Evolutionary conservation across 2,329 filamentous ascomycete species (phyloP).

Genomic region (Alternaria sp.): DNA sequence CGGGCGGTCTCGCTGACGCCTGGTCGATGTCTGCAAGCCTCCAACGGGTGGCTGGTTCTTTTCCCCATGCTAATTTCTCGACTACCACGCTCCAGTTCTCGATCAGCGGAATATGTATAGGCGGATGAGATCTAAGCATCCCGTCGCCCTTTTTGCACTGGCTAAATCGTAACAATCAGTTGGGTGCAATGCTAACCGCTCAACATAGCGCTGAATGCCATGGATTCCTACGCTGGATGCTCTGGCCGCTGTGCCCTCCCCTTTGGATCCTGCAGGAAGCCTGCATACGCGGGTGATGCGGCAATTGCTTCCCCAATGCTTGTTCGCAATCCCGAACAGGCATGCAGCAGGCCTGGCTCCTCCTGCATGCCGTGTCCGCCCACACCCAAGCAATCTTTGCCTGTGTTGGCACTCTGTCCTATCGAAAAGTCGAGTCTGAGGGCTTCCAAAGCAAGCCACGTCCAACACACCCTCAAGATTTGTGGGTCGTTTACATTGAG

Average conservation of each 20-base stretch:
- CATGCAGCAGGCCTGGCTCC: slow-evolving; percentile 12
- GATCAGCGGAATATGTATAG: not conserved
- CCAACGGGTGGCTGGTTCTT: slow-evolving; percentile 11
- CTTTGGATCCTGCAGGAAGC: not conserved
- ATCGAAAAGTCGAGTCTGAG: slow-evolving; percentile 6
- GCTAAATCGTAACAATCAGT: slow-evolving; percentile 15
- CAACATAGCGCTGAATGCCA: not conserved
- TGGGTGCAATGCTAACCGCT: slow-evolving; percentile 4
- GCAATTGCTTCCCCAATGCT: slow-evolving; percentile 16
- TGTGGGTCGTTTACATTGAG: not conserved
- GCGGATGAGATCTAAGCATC: slow-evolving; percentile 1
- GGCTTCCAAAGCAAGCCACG: slow-evolving; percentile 5
- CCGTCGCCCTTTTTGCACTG: not conserved
- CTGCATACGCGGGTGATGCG: slow-evolving; percentile 14
- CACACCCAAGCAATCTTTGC: slow-evolving; percentile 11
- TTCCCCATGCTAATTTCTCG: slow-evolving; percentile 11
- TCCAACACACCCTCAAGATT: slow-evolving; percentile 1
- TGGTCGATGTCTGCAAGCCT: slow-evolving; percentile 11
- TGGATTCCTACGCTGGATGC: slow-evolving; percentile 2
- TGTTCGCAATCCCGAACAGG: slow-evolving; percentile 7
- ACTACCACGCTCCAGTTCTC: slow-evolving; percentile 7
- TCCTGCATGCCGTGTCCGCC: slow-evolving; percentile 6
- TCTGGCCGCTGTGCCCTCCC: slow-evolving; percentile 10
- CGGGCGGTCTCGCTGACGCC: slow-evolving; percentile 14
- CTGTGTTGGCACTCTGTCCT: slow-evolving; percentile 3